Evolutionary conservation across 2,329 filamentous ascomycete genomes (phyloP).

Genomic region (Aspergillus texensis): DNA sequence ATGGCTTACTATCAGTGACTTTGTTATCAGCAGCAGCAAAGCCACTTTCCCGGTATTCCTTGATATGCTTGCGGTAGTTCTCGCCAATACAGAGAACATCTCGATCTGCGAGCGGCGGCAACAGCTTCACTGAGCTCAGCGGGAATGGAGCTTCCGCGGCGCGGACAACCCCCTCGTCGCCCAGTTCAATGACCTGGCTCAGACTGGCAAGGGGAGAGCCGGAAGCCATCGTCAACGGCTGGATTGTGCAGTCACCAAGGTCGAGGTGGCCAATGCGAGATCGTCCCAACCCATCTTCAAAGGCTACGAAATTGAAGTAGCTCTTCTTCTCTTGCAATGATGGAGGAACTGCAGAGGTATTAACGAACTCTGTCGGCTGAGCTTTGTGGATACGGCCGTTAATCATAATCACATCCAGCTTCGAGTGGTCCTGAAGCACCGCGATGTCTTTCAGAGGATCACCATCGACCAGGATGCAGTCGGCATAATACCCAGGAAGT

Average conservation of each 20-base stretch:
- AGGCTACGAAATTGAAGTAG: constrained; percentile 5
- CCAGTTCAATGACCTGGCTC: background rate
- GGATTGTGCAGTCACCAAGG: background rate
- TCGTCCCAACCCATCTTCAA: constrained; percentile 1
- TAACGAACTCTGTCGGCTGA: background rate
- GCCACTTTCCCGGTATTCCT: background rate
- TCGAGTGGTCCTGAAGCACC: constrained; percentile 47
- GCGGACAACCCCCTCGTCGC: background rate
- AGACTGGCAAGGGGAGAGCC: background rate
- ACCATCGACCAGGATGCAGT: constrained; percentile 52
- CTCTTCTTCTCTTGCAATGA: background rate
- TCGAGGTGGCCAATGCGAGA: background rate
- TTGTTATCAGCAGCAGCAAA: background rate
- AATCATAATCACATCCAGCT: constrained; percentile 51
- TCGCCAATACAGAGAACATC: constrained; percentile 1
- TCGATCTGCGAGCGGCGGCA: background rate
- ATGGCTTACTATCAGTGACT: background rate
- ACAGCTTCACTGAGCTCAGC: background rate
- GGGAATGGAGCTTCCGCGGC: background rate
- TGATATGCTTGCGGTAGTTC: background rate
- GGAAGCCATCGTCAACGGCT: background rate
- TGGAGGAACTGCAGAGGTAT: background rate
- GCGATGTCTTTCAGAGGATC: constrained; percentile 48
- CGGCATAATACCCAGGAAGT: constrained; percentile 46
- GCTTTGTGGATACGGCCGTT: constrained; percentile 53